Conservation (phyloP, 805 yeast genomes). For the Zygosaccharomyces gambellarensis region DNA sequence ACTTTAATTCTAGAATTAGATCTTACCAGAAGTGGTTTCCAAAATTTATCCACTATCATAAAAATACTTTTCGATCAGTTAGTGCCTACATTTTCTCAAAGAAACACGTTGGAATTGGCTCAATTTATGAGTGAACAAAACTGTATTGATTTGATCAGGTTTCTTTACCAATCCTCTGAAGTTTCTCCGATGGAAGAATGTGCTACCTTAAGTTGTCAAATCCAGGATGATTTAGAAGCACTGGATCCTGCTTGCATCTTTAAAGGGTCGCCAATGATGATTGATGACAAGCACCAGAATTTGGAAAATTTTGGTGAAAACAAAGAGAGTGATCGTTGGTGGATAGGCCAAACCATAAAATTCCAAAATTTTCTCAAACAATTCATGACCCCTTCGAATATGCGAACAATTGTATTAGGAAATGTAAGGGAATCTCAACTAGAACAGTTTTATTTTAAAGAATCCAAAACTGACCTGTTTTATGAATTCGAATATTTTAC, state of each 20-base stretch:
- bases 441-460: constrained; percentile 2
- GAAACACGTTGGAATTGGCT: constrained; percentile 31
- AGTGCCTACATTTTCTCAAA: constrained; percentile 14
- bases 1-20: constrained; percentile 47
- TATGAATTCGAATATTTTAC: constrained; percentile 43
- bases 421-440: constrained; percentile 6
- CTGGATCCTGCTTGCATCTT: constrained; percentile 40
- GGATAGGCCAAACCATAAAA: constrained; percentile 39
- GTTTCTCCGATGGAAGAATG: constrained; percentile 47
- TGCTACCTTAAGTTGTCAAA: constrained; percentile 35
- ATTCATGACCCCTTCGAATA: constrained; percentile 31
- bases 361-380: constrained; percentile 35
- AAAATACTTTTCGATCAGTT: constrained; percentile 30
- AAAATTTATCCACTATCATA: constrained; percentile 35
- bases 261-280: constrained; percentile 38
- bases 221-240: constrained; percentile 37
- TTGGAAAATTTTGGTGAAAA: constrained; percentile 28
- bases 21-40: constrained; percentile 45
- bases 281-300: constrained; percentile 8
- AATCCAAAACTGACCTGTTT: constrained; percentile 32
- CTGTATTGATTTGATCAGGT: constrained; percentile 44
- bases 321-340: constrained; percentile 36
- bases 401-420: constrained; percentile 37
- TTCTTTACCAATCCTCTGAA: constrained; percentile 38
- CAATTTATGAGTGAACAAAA: constrained; percentile 44